Percentiles rank a stretch among this genome's conserved stretches.
Evolutionary conservation across 306 rosid genomes (phyloP).

Genomic region (Pueraria montana): DNA sequence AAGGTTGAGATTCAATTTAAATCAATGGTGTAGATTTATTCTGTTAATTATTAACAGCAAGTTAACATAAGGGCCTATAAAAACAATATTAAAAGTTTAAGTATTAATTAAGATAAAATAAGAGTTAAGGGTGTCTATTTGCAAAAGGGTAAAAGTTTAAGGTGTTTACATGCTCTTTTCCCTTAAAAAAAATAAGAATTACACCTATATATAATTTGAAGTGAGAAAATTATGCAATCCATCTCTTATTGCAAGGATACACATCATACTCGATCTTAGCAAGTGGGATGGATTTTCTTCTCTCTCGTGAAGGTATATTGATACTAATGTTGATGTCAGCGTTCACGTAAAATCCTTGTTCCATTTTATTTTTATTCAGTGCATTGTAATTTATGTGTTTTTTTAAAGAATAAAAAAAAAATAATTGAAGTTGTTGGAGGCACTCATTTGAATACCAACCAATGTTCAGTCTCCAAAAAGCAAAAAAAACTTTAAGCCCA

Average conservation of each 20-base stretch:
- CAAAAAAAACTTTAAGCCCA: neutral
- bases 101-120: too few species aligned
- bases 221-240: neutral
- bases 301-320: neutral
- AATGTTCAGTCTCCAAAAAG: neutral
- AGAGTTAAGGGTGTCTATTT: too few species aligned
- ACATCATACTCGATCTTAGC: neutral
- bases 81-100: too few species aligned
- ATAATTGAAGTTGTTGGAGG: neutral
- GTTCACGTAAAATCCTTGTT: neutral
- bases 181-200: neutral
- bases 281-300: neutral
- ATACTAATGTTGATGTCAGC: neutral
- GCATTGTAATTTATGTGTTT: neutral
- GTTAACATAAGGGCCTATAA: too few species aligned
- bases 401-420: neutral
- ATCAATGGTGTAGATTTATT: too few species aligned
- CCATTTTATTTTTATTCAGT: neutral
- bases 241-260: neutral
- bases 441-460: neutral
- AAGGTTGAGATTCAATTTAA: too few species aligned
- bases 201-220: neutral
- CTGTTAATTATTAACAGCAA: too few species aligned
- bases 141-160: too few species aligned
- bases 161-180: too few species aligned